Evolutionary conservation across 805 yeast genomes (phyloP).

Genomic region (Priceomyces castillae): DNA sequence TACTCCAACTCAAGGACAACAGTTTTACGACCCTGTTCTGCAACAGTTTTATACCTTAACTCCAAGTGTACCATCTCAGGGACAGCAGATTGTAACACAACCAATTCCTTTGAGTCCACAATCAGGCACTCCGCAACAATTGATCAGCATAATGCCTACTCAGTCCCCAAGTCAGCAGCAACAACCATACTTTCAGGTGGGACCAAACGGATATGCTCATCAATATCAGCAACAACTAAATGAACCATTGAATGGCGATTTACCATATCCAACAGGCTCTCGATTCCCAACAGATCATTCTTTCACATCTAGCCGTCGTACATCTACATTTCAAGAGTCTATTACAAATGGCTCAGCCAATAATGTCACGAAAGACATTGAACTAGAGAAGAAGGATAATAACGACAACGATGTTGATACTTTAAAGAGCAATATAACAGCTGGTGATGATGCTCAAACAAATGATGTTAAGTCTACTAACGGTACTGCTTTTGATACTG

Average conservation of each 20-base stretch:
- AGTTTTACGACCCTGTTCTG: slow-evolving; percentile 43
- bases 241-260: slow-evolving; percentile 9
- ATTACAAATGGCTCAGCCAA: neutral
- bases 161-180: slow-evolving; percentile 11
- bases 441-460: neutral
- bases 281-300: slow-evolving; percentile 1
- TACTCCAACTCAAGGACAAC: slow-evolving; percentile 31
- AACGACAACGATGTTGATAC: slow-evolving; percentile 10
- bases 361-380: neutral
- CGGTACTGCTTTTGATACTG: too few species aligned
- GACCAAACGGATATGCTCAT: slow-evolving; percentile 16
- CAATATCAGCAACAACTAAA: slow-evolving; percentile 6
- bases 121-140: slow-evolving; percentile 27
- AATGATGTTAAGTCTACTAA: neutral
- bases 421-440: slow-evolving; percentile 4
- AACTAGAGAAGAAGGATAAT: neutral
- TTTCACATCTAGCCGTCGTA: neutral
- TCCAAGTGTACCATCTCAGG: slow-evolving; percentile 29
- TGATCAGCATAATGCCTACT: slow-evolving; percentile 17
- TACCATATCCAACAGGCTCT: slow-evolving; percentile 17
- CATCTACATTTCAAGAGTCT: neutral
- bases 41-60: slow-evolving; percentile 42
- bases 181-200: slow-evolving; percentile 13
- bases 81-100: slow-evolving; percentile 17
- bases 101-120: slow-evolving; percentile 30